These are phyloP conservation scores for Xylariaceae sp. DNA, from an alignment of 2,329 filamentous ascomycete species.

Conservation along the genomic window DNA sequence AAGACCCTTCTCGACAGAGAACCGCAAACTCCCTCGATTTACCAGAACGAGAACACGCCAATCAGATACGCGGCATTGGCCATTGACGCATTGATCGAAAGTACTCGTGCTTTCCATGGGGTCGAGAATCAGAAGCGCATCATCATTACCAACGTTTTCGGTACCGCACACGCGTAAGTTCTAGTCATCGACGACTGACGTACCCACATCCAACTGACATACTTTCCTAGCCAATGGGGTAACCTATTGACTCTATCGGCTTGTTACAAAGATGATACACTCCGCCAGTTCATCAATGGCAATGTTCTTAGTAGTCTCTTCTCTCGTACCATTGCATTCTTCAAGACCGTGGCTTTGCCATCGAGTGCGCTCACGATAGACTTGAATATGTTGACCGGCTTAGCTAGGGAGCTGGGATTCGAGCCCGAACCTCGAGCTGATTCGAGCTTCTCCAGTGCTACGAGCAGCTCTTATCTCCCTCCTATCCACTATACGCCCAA, in stretches of 20 bases:
- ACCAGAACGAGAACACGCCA: slow-evolving; percentile 12
- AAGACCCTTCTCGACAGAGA: slow-evolving; percentile 50
- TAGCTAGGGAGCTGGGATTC: slow-evolving; percentile 45
- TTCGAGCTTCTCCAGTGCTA: slow-evolving; percentile 45
- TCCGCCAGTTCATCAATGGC: slow-evolving; percentile 57
- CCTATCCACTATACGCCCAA: slow-evolving; percentile 21
- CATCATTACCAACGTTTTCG: slow-evolving; percentile 94
- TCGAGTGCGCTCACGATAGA: slow-evolving; percentile 75
- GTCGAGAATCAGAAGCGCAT: slow-evolving; percentile 61
- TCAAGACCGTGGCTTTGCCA: slow-evolving; percentile 66
- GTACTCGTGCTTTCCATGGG: slow-evolving; percentile 76
- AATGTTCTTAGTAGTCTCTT: slow-evolving; percentile 60
- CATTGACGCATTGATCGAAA: slow-evolving; percentile 74
- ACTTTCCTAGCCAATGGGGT: slow-evolving; percentile 76
- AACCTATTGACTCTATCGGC: slow-evolving; percentile 90
- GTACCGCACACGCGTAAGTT: slow-evolving; percentile 91
- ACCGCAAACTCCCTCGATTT: slow-evolving; percentile 11
- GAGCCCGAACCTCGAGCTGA: slow-evolving; percentile 29
- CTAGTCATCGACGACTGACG: neutral
- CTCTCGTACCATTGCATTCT: slow-evolving; percentile 71
- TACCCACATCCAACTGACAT: neutral
- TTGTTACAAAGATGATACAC: slow-evolving; percentile 65
- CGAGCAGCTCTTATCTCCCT: slow-evolving; percentile 25
- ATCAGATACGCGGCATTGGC: slow-evolving; percentile 59
- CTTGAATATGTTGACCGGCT: slow-evolving; percentile 65